Evolutionary conservation across 192 early-diverging fungal genomes (phyloP).

Genomic region (Backusella tuberculispora): DNA sequence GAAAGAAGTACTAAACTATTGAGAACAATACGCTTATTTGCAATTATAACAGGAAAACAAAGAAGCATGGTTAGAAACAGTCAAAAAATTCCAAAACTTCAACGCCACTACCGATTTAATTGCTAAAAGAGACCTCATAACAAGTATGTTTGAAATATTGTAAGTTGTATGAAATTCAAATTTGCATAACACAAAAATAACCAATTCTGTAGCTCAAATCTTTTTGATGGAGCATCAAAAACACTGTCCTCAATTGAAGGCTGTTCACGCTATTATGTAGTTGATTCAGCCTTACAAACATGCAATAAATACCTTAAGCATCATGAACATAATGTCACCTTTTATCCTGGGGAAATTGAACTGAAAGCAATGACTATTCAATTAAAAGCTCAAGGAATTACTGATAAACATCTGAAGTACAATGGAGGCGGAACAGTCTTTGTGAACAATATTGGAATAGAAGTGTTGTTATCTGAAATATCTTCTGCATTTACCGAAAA

Average conservation of each 20-base stretch:
- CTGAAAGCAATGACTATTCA: conserved; percentile 20
- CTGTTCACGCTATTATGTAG: not conserved
- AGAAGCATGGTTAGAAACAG: conserved; percentile 15
- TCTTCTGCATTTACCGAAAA: conserved; percentile 17
- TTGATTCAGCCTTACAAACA: conserved; percentile 16
- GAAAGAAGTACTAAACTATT: conserved; percentile 18
- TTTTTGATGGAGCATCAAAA: conserved; percentile 11
- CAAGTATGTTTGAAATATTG: conserved; percentile 14
- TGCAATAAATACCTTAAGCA: conserved; percentile 15
- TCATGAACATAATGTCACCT: not conserved
- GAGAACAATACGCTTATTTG: conserved; percentile 20
- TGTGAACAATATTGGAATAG: not conserved
- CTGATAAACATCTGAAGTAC: conserved; percentile 15
- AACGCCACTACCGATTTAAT: not conserved
- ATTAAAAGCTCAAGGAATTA: conserved; percentile 13
- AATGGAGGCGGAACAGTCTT: conserved; percentile 9
- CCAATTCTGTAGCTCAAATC: conserved; percentile 8
- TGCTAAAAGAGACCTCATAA: conserved; percentile 17
- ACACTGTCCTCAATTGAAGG: conserved; percentile 4
- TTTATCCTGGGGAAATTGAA: conserved; percentile 21
- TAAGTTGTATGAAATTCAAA: conserved; percentile 24
- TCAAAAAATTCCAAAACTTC: conserved; percentile 11
- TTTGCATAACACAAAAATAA: conserved; percentile 19
- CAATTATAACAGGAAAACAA: conserved; percentile 10
- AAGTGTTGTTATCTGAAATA: conserved; percentile 14